Conservation (phyloP, 164 flowering plant species). For the Stephania cephalantha region DNA sequence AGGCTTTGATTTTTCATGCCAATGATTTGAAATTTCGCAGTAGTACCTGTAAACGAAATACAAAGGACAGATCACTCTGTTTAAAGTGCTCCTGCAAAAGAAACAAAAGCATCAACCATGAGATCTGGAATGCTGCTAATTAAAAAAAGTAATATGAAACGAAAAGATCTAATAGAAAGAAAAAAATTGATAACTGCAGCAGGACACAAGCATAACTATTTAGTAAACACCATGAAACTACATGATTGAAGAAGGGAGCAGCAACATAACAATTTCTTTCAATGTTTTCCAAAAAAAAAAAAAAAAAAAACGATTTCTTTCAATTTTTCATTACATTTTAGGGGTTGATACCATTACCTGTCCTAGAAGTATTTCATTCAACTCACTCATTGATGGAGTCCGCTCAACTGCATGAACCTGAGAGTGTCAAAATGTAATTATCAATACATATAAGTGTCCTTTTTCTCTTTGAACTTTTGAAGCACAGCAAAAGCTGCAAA, state of each 20-base stretch:
- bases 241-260: background rate
- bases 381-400: constrained; percentile 98
- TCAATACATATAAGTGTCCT: background rate
- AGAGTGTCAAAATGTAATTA: constrained; percentile 12
- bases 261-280: background rate
- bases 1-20: background rate
- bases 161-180: background rate
- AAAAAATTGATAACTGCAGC: background rate
- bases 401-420: constrained; percentile 92
- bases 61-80: constrained; percentile 83
- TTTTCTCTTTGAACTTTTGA: background rate
- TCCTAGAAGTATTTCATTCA: constrained; percentile 89
- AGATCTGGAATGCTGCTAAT: background rate
- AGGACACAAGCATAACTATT: background rate
- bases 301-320: background rate
- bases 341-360: constrained; percentile 53
- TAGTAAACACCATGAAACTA: background rate
- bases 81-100: constrained; percentile 88
- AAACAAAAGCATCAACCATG: constrained; percentile 7
- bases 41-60: constrained; percentile 88
- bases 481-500: background rate
- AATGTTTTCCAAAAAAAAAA: background rate
- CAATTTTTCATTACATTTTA: background rate
- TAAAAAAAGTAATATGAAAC: background rate
- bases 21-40: background rate